Percentiles rank a stretch among this genome's conserved stretches.
phyloP scores from a whole-genome alignment of 140 eudicot species.

The Flaveria floridana region DNA sequence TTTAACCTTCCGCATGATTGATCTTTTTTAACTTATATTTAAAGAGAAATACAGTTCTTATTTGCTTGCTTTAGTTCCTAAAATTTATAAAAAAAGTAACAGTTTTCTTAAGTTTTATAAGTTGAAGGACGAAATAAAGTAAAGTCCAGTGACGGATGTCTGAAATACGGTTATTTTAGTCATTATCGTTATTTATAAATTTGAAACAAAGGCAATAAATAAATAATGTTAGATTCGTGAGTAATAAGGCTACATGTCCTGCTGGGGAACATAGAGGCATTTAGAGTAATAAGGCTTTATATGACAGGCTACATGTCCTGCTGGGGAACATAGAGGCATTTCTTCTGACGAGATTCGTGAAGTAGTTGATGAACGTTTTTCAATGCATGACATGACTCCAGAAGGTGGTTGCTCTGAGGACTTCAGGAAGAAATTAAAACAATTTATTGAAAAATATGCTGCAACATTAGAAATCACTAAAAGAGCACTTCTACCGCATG shows the following conservation, averaged over 20 bases:
- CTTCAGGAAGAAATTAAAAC: conserved; percentile 43
- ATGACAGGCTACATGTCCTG: conserved; percentile 86
- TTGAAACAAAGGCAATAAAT: not conserved
- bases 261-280: conserved; percentile 51
- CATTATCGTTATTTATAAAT: not conserved
- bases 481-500: conserved; percentile 41
- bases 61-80: not conserved
- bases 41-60: not conserved
- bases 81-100: not conserved
- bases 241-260: conserved; percentile 80
- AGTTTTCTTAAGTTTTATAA: not conserved
- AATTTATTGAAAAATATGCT: conserved; percentile 44
- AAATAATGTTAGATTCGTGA: not conserved
- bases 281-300: conserved; percentile 15
- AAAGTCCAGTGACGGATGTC: not conserved
- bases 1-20: not conserved
- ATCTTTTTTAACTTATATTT: not conserved
- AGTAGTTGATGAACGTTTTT: conserved; percentile 44
- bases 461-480: conserved; percentile 36
- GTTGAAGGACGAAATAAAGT: not conserved
- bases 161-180: no score
- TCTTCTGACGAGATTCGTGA: conserved; percentile 53
- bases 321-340: conserved; percentile 49
- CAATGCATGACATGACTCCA: conserved; percentile 53
- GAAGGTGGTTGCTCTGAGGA: conserved; percentile 71